phyloP scores from a whole-genome alignment of 2,329 filamentous ascomycete genomes.

The Lasiodiplodia sp. region DNA sequence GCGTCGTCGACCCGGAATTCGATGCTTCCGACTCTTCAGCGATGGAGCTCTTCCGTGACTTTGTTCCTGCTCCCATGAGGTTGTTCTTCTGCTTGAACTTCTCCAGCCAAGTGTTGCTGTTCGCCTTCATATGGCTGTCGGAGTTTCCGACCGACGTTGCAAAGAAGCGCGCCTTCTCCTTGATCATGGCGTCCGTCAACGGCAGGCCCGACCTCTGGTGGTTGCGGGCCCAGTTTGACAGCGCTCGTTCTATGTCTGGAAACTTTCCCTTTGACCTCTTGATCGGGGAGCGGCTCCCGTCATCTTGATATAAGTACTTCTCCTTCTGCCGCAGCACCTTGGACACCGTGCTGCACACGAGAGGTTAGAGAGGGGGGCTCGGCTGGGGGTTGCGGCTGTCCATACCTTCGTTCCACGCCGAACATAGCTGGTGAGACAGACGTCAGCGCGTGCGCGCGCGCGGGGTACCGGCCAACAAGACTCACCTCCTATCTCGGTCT shows the following conservation, averaged over 20 bases:
- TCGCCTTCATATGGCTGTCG: constrained; percentile 73
- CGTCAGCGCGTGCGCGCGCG: constrained; percentile 40
- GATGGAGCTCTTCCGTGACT: constrained; percentile 62
- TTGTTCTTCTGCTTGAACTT: constrained; percentile 94
- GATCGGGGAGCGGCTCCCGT: constrained; percentile 77
- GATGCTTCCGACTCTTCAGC: constrained; percentile 73
- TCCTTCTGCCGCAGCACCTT: constrained; percentile 96
- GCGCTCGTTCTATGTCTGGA: constrained; percentile 89
- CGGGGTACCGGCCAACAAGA: constrained; percentile 26
- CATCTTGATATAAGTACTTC: constrained; percentile 85
- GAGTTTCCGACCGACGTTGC: constrained; percentile 74
- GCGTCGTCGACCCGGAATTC: constrained; percentile 62
- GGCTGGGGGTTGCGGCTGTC: background rate
- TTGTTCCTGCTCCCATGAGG: constrained; percentile 55
- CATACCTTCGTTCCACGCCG: constrained; percentile 94
- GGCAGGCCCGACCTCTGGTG: constrained; percentile 77
- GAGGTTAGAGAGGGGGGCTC: constrained; percentile 27
- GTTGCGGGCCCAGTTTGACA: constrained; percentile 87
- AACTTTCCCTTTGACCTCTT: constrained; percentile 85
- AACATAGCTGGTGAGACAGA: constrained; percentile 70
- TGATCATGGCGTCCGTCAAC: constrained; percentile 80
- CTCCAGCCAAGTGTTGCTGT: constrained; percentile 83
- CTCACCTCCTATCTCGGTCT: constrained; percentile 92
- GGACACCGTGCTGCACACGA: constrained; percentile 82
- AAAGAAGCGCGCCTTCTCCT: constrained; percentile 84